Evolutionary conservation across 2,329 filamentous ascomycete genomes (phyloP), one percentile per base, ranked within the genome.

Genomic region (Cladosporium colombiae): DNA sequence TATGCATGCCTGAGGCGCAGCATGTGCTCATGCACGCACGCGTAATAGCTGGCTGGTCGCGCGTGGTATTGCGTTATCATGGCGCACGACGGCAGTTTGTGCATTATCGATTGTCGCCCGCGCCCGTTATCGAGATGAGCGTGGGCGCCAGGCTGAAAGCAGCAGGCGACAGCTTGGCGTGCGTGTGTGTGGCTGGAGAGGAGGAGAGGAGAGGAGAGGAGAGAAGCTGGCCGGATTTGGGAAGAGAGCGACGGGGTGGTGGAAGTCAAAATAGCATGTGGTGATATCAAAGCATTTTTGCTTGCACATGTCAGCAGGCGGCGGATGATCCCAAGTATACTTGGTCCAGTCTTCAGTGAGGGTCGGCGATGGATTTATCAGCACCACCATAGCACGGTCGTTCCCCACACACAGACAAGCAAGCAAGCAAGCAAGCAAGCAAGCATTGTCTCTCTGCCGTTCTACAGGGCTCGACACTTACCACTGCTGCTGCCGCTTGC

Each of bases 21-120:
- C 5, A 35, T 35, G 13, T 35, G 33, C 33, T 14, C 13, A 35
- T 4, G 33, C 33, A 14, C 10, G 33, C 33, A 35, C 8, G 31
- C 11, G 31, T 33, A 33, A 2, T 3, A 33, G 31, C 31, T 10
- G 8, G 33, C 33, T 14, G 56, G 23, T 59, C 56, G 56, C 46
- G 56, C 56, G 56, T 27, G 33, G 11, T 29, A 40, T 59, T 27
- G 56, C 56, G 56, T 59, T 59, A 59, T 59, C 56, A 44, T 18
- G 33, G 56, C 35, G 53, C 46, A 50, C 23, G 29, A 31, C 31
- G 33, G 55, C 35, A 21, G 14, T 25, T 25, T 27, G 25, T 53
- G 50, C 50, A 55, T 55, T 55, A 55, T 55, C 52, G 37, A 40
- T 40, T 29, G 27, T 29, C 27, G 3, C 27, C 3, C 27, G 7